Conservation (phyloP, 192 early-diverging fungal species). For the Bifiguratus adelaidae region DNA sequence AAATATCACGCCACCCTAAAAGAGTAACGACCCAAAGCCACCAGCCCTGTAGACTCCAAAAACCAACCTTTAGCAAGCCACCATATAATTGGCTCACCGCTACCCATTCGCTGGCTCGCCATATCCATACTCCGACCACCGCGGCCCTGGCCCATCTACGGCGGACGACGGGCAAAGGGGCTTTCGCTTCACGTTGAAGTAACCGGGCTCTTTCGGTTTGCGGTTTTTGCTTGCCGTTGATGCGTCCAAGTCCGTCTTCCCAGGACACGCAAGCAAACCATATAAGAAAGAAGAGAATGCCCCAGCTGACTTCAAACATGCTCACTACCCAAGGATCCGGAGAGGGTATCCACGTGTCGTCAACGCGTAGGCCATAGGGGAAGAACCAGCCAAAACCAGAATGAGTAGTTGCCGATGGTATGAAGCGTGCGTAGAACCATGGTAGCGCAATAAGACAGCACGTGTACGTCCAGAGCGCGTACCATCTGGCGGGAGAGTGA, state of each 20-base stretch:
- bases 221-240: not conserved
- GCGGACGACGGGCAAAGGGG: not conserved
- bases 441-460: constrained; percentile 41
- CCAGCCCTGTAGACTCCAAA: not conserved
- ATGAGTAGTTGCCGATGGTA: constrained; percentile 34
- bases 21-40: not conserved
- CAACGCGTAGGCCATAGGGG: constrained; percentile 33
- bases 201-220: not conserved
- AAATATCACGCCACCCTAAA: not conserved
- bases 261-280: not conserved
- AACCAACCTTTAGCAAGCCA: not conserved
- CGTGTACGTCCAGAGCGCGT: constrained; percentile 15
- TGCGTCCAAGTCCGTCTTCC: too few species aligned
- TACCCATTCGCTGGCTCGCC: not conserved
- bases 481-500: constrained; percentile 13
- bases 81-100: not conserved
- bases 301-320: constrained; percentile 18
- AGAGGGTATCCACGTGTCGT: constrained; percentile 31
- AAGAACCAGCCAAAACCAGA: constrained; percentile 39
- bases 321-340: constrained; percentile 38
- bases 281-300: constrained; percentile 16
- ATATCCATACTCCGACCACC: not conserved
- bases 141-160: not conserved
- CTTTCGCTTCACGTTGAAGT: not conserved
- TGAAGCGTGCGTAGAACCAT: constrained; percentile 60